Evolutionary conservation across 163 green algal genomes (phyloP).

Genomic region (Chloromonas sp.): DNA sequence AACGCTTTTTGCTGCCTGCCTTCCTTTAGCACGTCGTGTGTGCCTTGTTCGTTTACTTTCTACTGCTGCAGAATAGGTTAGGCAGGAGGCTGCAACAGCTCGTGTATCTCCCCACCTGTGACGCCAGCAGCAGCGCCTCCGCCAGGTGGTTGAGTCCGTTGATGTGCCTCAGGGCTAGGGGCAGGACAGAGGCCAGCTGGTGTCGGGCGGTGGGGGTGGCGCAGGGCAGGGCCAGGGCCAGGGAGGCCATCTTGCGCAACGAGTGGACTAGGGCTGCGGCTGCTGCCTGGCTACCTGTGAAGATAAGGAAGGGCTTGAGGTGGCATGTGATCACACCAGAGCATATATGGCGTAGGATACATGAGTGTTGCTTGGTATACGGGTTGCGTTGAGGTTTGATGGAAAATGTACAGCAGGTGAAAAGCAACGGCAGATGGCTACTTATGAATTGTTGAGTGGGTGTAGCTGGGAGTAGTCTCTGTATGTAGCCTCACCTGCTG

Average conservation of each 20-base stretch:
- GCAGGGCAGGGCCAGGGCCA: not conserved
- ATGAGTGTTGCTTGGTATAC: not conserved
- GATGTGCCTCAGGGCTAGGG: conserved; percentile 22
- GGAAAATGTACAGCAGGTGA: not conserved
- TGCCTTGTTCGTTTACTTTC: too few species aligned
- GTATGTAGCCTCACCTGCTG: not conserved
- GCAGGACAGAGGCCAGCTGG: conserved; percentile 10
- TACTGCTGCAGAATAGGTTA: too few species aligned
- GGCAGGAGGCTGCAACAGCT: too few species aligned
- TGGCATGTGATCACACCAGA: not conserved
- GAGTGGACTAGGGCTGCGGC: not conserved
- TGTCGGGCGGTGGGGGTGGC: not conserved
- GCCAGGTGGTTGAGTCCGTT: conserved; percentile 34
- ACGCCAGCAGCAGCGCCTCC: conserved; percentile 24
- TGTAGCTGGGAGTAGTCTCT: not conserved
- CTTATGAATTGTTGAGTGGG: not conserved
- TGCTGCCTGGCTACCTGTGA: not conserved
- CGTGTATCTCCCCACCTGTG: not conserved
- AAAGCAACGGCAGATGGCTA: not conserved
- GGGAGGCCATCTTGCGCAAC: not conserved
- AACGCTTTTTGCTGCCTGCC: conserved; percentile 5
- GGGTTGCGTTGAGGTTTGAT: not conserved
- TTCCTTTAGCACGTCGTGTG: conserved; percentile 3
- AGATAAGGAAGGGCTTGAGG: conserved; percentile 16
- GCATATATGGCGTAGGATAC: not conserved